Conservation (phyloP, 345 rosid species). For the Mallotus nudiflorus region DNA sequence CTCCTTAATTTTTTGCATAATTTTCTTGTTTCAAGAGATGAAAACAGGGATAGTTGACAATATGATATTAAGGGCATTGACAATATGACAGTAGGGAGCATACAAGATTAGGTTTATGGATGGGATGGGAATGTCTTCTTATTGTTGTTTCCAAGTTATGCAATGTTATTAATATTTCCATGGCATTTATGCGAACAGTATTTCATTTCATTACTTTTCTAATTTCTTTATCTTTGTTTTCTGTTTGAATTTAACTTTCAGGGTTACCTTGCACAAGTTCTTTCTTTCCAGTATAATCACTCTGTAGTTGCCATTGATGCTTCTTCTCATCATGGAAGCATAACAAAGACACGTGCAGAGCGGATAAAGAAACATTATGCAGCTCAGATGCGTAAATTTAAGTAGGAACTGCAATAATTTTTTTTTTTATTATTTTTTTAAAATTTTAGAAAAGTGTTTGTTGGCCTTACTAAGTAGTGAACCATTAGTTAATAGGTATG, state of each 20-base stretch:
- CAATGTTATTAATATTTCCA: not conserved
- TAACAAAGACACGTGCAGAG: constrained; percentile 78
- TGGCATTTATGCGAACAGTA: not conserved
- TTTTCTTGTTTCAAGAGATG: too few relatives aligned
- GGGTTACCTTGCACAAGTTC: constrained; percentile 96
- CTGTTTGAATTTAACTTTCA: constrained; percentile 34
- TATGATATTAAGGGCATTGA: too few relatives aligned
- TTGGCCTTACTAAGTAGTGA: not conserved
- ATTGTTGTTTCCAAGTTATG: not conserved
- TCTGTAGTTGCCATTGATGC: constrained; percentile 90
- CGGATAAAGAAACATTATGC: constrained; percentile 77
- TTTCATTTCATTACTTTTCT: not conserved
- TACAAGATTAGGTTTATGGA: too few relatives aligned
- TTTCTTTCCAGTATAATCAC: constrained; percentile 75
- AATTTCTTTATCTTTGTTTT: not conserved
- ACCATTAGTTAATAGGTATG: not conserved
- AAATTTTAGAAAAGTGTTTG: not conserved
- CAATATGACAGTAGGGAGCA: too few relatives aligned
- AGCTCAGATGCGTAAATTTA: constrained; percentile 66
- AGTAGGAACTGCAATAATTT: constrained; percentile 40
- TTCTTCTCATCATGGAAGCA: constrained; percentile 75
- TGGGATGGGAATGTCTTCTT: too few relatives aligned
- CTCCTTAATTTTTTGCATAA: too few relatives aligned
- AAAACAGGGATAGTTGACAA: too few relatives aligned
- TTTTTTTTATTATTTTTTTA: not conserved